phyloP scores from a whole-genome alignment of 345 rosid species.

The Nephelium lappaceum region DNA sequence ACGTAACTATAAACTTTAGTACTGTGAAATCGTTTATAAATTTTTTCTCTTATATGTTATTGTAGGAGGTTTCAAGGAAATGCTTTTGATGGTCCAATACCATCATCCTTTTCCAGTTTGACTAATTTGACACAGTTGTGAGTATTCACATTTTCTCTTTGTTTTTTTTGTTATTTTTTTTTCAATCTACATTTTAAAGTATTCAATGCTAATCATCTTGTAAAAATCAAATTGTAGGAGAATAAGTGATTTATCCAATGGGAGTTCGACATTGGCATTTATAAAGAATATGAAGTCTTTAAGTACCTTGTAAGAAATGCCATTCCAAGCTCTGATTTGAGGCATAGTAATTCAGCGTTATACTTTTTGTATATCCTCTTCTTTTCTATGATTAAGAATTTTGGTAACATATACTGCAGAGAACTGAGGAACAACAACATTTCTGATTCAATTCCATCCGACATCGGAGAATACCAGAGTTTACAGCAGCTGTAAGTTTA shows the following conservation, averaged over 20 bases:
- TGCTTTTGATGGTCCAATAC: conserved; percentile 66
- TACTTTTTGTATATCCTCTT: background rate
- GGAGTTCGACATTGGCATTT: conserved; percentile 54
- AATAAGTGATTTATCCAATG: conserved; percentile 65
- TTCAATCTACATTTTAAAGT: background rate
- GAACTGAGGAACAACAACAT: conserved; percentile 55
- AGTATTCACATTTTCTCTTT: conserved; percentile 27
- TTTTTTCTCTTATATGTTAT: conserved; percentile 16
- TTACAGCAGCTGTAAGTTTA: conserved; percentile 58
- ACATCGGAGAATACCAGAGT: conserved; percentile 49
- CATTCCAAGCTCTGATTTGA: conserved; percentile 7
- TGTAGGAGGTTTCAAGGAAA: conserved; percentile 75
- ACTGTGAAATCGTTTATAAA: conserved; percentile 11
- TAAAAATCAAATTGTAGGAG: conserved; percentile 48
- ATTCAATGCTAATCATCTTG: conserved; percentile 3
- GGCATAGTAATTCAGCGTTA: background rate
- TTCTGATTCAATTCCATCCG: conserved; percentile 59
- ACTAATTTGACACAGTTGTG: conserved; percentile 57
- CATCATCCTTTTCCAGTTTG: conserved; percentile 58
- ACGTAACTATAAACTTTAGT: background rate
- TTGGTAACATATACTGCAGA: conserved; percentile 25
- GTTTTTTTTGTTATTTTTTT: no score
- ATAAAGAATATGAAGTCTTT: conserved; percentile 54
- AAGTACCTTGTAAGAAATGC: conserved; percentile 46
- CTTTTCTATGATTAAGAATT: background rate